Percentiles rank a stretch among this genome's conserved stretches.
phyloP scores from a whole-genome alignment of 495 filamentous ascomycete species.

The Aspergillus diversus region DNA sequence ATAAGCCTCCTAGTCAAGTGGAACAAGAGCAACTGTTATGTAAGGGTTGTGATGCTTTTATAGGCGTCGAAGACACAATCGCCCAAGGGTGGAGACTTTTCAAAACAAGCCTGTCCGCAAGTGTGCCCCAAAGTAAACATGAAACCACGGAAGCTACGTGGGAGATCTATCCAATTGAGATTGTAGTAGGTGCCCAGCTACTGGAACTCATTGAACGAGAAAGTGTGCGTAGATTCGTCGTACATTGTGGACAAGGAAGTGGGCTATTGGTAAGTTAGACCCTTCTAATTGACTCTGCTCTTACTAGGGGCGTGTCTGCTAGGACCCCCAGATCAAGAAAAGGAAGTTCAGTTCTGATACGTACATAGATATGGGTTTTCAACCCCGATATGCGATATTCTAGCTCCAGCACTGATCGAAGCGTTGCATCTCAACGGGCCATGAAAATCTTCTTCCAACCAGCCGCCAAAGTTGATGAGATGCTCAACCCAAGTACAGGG shows the following conservation, averaged over 20 bases:
- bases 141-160: conserved; percentile 19
- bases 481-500: conserved; percentile 56
- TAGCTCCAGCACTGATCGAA: conserved; percentile 44
- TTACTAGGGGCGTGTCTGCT: not conserved
- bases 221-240: conserved; percentile 51
- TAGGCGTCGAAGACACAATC: conserved; percentile 50
- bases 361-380: conserved; percentile 65
- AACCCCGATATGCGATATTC: conserved; percentile 69
- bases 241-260: conserved; percentile 42
- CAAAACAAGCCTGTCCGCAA: conserved; percentile 52
- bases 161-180: conserved; percentile 51
- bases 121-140: conserved; percentile 8
- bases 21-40: conserved; percentile 40
- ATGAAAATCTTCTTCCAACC: conserved; percentile 69
- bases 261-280: conserved; percentile 44
- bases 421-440: conserved; percentile 49
- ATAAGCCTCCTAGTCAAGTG: conserved; percentile 6
- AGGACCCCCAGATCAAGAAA: not conserved
- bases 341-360: conserved; percentile 18
- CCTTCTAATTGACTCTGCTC: not conserved
- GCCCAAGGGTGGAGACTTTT: conserved; percentile 52
- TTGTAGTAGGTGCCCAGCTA: conserved; percentile 55
- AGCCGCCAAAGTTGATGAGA: conserved; percentile 52
- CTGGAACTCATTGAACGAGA: conserved; percentile 53
- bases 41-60: conserved; percentile 38